phyloP scores from a whole-genome alignment of 176 grass and related monocot genomes.

The Puccinellia tenuiflora region DNA sequence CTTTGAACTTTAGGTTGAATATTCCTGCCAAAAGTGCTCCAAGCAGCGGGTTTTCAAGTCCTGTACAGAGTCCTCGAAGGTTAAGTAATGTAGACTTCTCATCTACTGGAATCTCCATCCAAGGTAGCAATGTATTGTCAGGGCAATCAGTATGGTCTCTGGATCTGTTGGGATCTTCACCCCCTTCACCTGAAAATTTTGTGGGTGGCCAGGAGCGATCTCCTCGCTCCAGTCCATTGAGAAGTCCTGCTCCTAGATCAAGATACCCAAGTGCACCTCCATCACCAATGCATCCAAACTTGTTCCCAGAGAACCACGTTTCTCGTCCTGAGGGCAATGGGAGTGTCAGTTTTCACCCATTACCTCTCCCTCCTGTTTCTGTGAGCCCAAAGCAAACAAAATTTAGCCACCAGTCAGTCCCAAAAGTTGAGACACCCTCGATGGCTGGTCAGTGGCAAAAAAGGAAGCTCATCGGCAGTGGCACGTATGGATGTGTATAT shows the following conservation, averaged over 20 bases:
- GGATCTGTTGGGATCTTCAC: conserved; percentile 37
- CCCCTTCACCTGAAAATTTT: conserved; percentile 55
- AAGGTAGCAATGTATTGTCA: conserved; percentile 42
- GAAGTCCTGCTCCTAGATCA: conserved; percentile 42
- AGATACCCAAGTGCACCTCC: conserved; percentile 59
- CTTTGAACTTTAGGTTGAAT: conserved; percentile 51
- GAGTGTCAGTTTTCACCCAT: conserved; percentile 52
- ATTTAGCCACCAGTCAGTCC: conserved; percentile 29
- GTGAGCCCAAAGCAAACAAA: conserved; percentile 43
- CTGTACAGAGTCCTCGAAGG: conserved; percentile 54
- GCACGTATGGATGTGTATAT: conserved; percentile 92
- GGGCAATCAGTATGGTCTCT: conserved; percentile 40
- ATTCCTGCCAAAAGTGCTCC: conserved; percentile 78
- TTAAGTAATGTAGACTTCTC: conserved; percentile 47
- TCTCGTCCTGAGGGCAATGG: conserved; percentile 28
- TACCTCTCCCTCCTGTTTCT: conserved; percentile 71
- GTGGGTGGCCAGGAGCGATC: conserved; percentile 41
- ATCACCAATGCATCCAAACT: conserved; percentile 58
- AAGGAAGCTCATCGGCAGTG: conserved; percentile 85
- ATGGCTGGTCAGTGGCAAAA: conserved; percentile 91
- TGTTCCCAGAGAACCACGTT: conserved; percentile 43
- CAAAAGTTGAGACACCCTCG: conserved; percentile 47
- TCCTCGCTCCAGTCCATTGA: conserved; percentile 48
- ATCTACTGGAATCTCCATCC: conserved; percentile 31
- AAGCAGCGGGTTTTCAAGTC: conserved; percentile 73